Evolutionary conservation across 2,329 filamentous ascomycete genomes (phyloP), one percentile per base, ranked within the genome.

Genomic region (Passalora sequoiae): DNA sequence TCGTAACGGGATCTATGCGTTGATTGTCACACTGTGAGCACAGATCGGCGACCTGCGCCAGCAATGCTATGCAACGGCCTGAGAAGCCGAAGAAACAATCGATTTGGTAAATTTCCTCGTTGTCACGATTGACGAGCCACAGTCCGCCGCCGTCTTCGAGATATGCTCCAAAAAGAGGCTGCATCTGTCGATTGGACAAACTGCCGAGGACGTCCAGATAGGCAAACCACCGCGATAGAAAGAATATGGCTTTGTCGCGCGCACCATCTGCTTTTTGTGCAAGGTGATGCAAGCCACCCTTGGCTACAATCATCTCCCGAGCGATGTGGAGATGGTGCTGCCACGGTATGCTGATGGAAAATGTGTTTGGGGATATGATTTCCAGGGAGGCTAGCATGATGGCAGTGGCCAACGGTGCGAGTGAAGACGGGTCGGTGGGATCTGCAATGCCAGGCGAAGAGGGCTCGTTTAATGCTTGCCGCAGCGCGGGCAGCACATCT

Each of bases 301-400:
- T 78, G 3, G 80, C 76, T 10, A 80, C 71, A 56, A 91, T 89
- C 54, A 94, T 78, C 55, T 84, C 77, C 2, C 87, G 78, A 1
- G 87, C 86, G 40, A 88, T 77, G 43, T 79, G 78, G 1, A 94
- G 74, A 63, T 94, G 86, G 39, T 76, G 78, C 60, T 89, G 85
- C 87, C 87, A 94, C 1, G 84, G 76, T 40, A 91, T 84, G 1
- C 79, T 74, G n/a, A 86, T 81, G 41, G 84, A 86, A 59, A 92
- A 91, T 0, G 84, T 84, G 44, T 82, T 83, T 0, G 87, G 87
- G 0, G 84, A 88, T 38, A 92, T 82, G 44, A 92, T 91, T 59
- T 92, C 86, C 15, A 92, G 71, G 1, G 86, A 89, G 1, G 86
- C 79, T 33, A 94, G 75, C 84, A 92, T 89, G 50, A 94, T 89